Percentiles rank a stretch among this genome's conserved stretches.
phyloP scores from a whole-genome alignment of 257 asterid species.

The Scutellaria baicalensis region DNA sequence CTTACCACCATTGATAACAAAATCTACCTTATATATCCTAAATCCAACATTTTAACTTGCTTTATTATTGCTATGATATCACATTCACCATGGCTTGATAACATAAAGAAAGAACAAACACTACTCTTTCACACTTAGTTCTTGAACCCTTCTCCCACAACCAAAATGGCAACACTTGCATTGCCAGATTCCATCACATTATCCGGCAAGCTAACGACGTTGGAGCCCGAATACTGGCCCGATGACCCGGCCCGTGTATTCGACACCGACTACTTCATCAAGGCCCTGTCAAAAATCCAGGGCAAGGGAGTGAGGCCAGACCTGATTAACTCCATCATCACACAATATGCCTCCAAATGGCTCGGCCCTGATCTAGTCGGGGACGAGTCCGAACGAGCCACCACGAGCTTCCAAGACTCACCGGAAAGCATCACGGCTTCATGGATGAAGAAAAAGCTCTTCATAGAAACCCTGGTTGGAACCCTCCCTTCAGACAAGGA shows the following conservation, averaged over 20 bases:
- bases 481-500: conserved; percentile 61
- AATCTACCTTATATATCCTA: too few species aligned
- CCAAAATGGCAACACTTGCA: conserved; percentile 32
- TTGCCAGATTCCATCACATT: conserved; percentile 26
- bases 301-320: conserved; percentile 64
- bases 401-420: conserved; percentile 11
- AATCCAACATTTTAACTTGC: too few species aligned
- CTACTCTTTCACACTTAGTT: neutral
- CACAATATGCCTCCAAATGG: conserved; percentile 72
- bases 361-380: conserved; percentile 50
- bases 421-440: conserved; percentile 41
- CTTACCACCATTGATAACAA: neutral
- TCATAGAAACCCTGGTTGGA: conserved; percentile 58
- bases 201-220: conserved; percentile 17
- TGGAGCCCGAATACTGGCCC: conserved; percentile 24
- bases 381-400: neutral
- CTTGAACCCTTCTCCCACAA: neutral
- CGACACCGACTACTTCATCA: conserved; percentile 72
- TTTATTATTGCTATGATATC: too few species aligned
- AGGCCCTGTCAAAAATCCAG: conserved; percentile 46
- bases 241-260: conserved; percentile 40
- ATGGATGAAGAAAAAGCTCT: conserved; percentile 54
- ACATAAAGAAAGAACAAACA: neutral
- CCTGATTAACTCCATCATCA: conserved; percentile 59
- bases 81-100: too few species aligned